Evolutionary conservation across 257 asterid genomes (phyloP), one percentile per base, ranked within the genome.

Genomic region (Coffea canephora): DNA sequence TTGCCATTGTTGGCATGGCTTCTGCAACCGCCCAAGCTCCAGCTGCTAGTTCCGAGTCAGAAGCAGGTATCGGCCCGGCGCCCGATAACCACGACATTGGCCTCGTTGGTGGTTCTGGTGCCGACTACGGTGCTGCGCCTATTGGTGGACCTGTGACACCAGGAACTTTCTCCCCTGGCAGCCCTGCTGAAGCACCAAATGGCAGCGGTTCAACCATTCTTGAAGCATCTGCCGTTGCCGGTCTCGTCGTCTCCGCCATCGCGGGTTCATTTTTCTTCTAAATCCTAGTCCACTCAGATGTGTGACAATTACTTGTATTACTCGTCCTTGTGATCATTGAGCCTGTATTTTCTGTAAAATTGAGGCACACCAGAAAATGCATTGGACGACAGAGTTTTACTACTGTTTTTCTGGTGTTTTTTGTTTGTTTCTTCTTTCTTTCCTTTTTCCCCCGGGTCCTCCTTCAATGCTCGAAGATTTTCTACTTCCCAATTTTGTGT

Each of bases 81-180:
- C 43, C 79, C 4, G 79, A 73, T 12, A 78, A 69, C 48, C n/a
- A 71, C n/a, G 54, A 79, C 71, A 73, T 84, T 8, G 96, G 92
- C 74, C 71, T 86, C 36, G 48, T 84, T 1, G 77, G 45, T 1
- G 91, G 86, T 16, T 25, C 75, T 12, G 5, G 21, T 3, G 75
- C 25, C 8, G 66, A 59, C 11, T 21, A 21, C 10, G 31, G 18
- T 3, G 96, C 89, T 2, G 94, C 95, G 52, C 91, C 96, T 0
- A 77, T 87, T 16, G 95, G 96, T 6, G 88, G 88, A 14, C 95
- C 94, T 0, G 88, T 88, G 31, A 69, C 91, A 1, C 79, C 59
- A 1, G 85, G 86, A 18, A 80, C 77, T 31, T 83, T 85, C 67
- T 70, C 87, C 50, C 43, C 79, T 36, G 67, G 64, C 31, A 36